Base-by-base conservation (phyloP, 2,329 filamentous ascomycete genomes). In the Fonsecaea monophora region DNA sequence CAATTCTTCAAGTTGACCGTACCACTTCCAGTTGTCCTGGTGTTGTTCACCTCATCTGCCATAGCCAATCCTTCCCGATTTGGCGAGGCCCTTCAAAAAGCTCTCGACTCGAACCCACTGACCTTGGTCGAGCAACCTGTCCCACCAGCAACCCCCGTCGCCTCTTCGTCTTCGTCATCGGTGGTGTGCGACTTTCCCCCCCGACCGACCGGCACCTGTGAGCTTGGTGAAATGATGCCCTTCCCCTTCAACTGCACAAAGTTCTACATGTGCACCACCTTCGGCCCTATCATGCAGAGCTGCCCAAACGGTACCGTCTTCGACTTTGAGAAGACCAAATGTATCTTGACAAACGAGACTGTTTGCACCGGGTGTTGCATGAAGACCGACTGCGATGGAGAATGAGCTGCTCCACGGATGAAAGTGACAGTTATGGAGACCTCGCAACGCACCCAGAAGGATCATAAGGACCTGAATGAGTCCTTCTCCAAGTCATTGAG, bases 211-310 rank as follows among this genome's bases (percentile, higher is more conserved):
- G 54, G 54, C 54, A 54, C 50, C 50, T 57, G 54, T 57, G 54
- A 37, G 54, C 54, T 57, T 2, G 54, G 54, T 40, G 54, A 38
- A 13, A 40, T 57, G 54, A 57, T 57, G 54, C 54, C 54, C 32
- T 57, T 57, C 54, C 54, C 54, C 54, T 57, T 9, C 54, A 57
- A 57, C 15, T 57, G 54, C 54, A 57, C 54, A 57, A 57, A 57
- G 54, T 57, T 57, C 54, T 57, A 57, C 54, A 37, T 57, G 54
- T 57, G 54, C 54, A 57, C 54, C 34, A 57, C 54, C 54, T 57
- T 57, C 54, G 54, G 54, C 35, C 54, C 54, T 37, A 37, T 57
- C 32, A 57, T 57, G 54, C 54, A 57, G 54, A 57, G 54, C 54
- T 57, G 54, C 54, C 54, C 54, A 37, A 57, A 57, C 54, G 54